Percentiles rank a stretch among this genome's conserved stretches.
Conservation (phyloP, 306 rosid species). For the Ochetophila trinervis region DNA sequence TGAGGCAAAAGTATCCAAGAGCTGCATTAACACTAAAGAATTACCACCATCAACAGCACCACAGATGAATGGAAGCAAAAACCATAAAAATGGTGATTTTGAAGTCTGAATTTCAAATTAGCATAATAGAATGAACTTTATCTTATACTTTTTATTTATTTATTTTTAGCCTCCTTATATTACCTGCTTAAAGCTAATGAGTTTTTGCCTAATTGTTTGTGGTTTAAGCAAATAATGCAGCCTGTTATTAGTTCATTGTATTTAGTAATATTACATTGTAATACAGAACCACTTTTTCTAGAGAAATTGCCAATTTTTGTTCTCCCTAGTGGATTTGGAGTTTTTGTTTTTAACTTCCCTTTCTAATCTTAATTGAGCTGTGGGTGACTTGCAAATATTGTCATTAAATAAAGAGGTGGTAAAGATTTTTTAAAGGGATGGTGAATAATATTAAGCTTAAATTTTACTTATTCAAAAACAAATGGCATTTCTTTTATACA, state of each 20-base stretch:
- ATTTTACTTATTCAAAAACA: no score
- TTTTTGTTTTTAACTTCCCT: no score
- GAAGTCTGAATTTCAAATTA: conserved; percentile 4
- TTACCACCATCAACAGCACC: conserved; percentile 31
- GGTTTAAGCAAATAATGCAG: conserved; percentile 5
- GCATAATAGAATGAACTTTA: background rate
- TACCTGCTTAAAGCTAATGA: conserved; percentile 3
- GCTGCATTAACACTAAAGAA: conserved; percentile 36
- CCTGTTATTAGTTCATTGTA: background rate
- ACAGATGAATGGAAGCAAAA: conserved; percentile 32
- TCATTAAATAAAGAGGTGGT: no score
- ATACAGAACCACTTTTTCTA: no score
- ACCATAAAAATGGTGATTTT: conserved; percentile 27
- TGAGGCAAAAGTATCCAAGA: conserved; percentile 39
- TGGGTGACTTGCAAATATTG: no score
- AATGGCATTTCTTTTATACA: no score
- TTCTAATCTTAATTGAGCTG: no score
- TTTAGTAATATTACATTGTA: background rate
- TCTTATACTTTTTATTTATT: background rate
- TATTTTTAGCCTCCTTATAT: background rate
- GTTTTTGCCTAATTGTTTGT: conserved; percentile 1
- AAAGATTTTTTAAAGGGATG: no score
- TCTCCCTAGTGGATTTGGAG: no score
- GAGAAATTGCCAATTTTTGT: no score
- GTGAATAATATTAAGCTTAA: no score